A percentile compares a stretch with the other conserved stretches of the same genome.
Evolutionary conservation across 345 rosid species (phyloP).

Genomic region (Boechera divaricarpa): DNA sequence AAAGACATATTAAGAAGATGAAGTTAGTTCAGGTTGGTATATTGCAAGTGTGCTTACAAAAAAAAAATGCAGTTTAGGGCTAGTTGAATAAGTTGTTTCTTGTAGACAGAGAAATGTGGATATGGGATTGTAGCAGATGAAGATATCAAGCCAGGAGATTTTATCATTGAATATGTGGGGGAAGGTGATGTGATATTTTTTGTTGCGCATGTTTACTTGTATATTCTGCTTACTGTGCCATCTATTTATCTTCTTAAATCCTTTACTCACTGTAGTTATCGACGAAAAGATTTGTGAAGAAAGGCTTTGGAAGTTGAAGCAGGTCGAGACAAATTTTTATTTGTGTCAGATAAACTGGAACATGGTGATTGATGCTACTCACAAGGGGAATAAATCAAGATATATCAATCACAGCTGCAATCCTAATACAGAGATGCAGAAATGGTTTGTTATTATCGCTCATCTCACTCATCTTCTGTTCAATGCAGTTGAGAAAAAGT

Average conservation of each 20-base stretch:
- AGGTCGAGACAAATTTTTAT: constrained; percentile 88
- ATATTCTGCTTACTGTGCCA: not conserved
- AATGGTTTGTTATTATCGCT: constrained; percentile 58
- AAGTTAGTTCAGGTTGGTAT: constrained; percentile 73
- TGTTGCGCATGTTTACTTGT: not conserved
- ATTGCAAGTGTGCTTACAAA: not conserved
- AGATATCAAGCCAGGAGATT: constrained; percentile 85
- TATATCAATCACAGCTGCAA: constrained; percentile 93
- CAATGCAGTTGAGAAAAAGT: not conserved
- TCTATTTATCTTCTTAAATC: not conserved
- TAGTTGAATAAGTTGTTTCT: constrained; percentile 49
- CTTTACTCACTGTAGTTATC: constrained; percentile 60
- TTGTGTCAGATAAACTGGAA: constrained; percentile 89
- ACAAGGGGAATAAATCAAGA: constrained; percentile 97
- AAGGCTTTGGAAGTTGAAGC: constrained; percentile 93
- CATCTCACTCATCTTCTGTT: constrained; percentile 1
- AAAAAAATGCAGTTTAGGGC: not conserved
- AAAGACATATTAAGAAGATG: constrained; percentile 84
- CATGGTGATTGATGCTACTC: constrained; percentile 96
- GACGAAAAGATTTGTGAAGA: constrained; percentile 93
- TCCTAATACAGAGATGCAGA: constrained; percentile 98
- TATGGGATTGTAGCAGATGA: constrained; percentile 88
- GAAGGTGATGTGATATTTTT: constrained; percentile 64
- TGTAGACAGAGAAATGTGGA: constrained; percentile 99
- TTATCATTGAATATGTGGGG: constrained; percentile 93